A percentile compares a stretch with the other conserved stretches of the same genome.
phyloP scores from a whole-genome alignment of 2,329 filamentous ascomycete genomes.

The Hymenoscyphus fructigenus region DNA sequence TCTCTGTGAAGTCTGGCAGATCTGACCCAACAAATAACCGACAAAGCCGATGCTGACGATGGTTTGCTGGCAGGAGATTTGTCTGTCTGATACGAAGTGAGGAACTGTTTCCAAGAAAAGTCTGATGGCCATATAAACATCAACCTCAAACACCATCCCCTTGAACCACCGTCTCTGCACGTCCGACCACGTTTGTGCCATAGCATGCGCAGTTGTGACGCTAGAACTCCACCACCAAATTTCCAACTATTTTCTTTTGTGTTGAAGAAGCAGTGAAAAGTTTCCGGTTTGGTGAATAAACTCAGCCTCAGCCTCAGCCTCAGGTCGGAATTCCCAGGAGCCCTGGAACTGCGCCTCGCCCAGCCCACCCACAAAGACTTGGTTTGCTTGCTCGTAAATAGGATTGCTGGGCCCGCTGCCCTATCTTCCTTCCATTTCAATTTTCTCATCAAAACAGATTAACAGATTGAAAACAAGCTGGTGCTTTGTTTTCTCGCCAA shows the following conservation, averaged over 20 bases:
- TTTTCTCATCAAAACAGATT: too few relatives aligned
- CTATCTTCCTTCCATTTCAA: too few relatives aligned
- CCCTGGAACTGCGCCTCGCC: conserved; percentile 3
- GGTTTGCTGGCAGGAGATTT: neutral
- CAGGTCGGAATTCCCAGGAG: neutral
- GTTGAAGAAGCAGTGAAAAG: neutral
- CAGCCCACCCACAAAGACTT: neutral
- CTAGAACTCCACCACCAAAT: neutral
- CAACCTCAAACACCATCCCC: neutral
- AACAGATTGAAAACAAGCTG: too few relatives aligned
- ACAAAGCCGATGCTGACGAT: too few relatives aligned
- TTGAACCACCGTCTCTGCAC: neutral
- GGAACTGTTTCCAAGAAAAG: neutral
- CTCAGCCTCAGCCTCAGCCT: conserved; percentile 6
- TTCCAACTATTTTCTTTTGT: neutral
- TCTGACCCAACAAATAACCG: neutral
- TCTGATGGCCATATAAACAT: neutral
- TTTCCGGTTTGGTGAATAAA: conserved; percentile 2
- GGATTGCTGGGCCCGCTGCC: too few relatives aligned
- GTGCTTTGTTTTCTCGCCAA: too few relatives aligned
- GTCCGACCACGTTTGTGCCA: conserved; percentile 11
- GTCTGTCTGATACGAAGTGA: neutral
- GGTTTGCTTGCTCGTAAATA: neutral
- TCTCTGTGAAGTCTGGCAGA: neutral
- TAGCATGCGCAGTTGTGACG: neutral